Evolutionary conservation across 2,329 filamentous ascomycete species (phyloP).

Genomic region (Fusarium keratoplasticum): DNA sequence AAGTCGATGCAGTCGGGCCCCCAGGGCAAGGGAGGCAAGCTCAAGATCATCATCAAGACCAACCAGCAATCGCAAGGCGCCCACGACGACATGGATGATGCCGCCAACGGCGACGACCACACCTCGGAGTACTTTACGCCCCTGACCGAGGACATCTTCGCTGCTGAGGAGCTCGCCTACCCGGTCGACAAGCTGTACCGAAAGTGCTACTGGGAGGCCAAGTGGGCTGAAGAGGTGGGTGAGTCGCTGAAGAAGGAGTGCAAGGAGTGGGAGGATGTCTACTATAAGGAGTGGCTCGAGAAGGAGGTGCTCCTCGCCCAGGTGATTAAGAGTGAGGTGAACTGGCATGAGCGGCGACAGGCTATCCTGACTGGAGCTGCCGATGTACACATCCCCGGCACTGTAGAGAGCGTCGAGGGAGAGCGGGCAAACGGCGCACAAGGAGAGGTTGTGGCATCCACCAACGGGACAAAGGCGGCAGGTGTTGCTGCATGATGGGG

Average conservation of each 20-base stretch:
- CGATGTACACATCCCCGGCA: conserved; percentile 56
- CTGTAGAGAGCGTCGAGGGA: conserved; percentile 45
- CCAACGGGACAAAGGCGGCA: conserved; percentile 17
- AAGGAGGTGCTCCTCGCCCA: conserved; percentile 85
- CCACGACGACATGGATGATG: conserved; percentile 68
- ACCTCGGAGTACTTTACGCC: conserved; percentile 69
- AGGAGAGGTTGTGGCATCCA: conserved; percentile 9
- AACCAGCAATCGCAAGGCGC: conserved; percentile 67
- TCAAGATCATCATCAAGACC: conserved; percentile 74
- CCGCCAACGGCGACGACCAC: conserved; percentile 65
- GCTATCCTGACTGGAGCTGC: conserved; percentile 63
- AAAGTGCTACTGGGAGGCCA: conserved; percentile 76
- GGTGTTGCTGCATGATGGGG: conserved; percentile 12
- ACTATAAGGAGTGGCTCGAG: conserved; percentile 80
- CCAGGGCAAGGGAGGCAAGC: conserved; percentile 61
- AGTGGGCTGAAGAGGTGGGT: conserved; percentile 77
- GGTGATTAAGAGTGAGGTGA: conserved; percentile 73
- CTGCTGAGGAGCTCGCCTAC: conserved; percentile 71
- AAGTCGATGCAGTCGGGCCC: conserved; percentile 71
- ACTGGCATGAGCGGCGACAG: conserved; percentile 70
- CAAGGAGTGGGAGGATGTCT: conserved; percentile 72
- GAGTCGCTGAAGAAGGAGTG: conserved; percentile 74
- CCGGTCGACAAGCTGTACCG: conserved; percentile 70
- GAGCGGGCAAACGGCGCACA: conserved; percentile 41
- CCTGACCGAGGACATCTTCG: conserved; percentile 71